Base-by-base conservation (phyloP, 148 eudicot genomes). In the Arbutus unedo region DNA sequence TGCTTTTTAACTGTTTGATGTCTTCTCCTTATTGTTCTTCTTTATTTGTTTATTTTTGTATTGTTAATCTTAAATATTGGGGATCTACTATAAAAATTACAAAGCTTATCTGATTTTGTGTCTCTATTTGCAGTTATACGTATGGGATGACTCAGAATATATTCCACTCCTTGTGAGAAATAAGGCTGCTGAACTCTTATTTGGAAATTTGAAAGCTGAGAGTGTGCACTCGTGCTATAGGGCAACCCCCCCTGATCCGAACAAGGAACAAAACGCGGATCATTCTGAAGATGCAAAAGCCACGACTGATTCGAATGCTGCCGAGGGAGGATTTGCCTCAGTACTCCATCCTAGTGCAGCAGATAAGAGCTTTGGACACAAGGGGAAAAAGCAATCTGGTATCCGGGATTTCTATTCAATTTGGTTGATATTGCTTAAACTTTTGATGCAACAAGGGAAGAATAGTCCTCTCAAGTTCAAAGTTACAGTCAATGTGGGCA, bases 171-270 rank as follows among this genome's bases (percentile, higher is more conserved):
- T 89, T 55, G 93, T 93, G 11, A 88, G 45, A 55, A 92, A 95
- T 85, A 90, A 92, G 85, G 94, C 95, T 60, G 98, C 94, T 72
- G 92, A 93, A 79, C 54, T 90, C 76, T 80, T 95, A 82, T 93
- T 93, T 84, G 98, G 96, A 71, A 91, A 88, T 79, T 89, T 93
- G 70, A 84, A 77, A 66, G 98, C 98, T 48, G 96, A 91, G 85
- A 89, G 83, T 56, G 94, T 95, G 3, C 76, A 86, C 84, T 87
- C 86, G 80, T 90, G 92, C 79, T 90, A 88, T 82, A 83, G 45
- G 82, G 81, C 38, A 31, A 31, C 38, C 38, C 79, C 55, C 25
- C 70, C 18, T 51, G 15, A 75, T 31, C 45, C 16, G 56, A 72
- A 79, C 3, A 21, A 49, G 9, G 56, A 19, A 60, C 60, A 57